These are phyloP conservation scores for Phaeophleospora eucalypticola DNA, from an alignment of 2,329 filamentous ascomycete species.

Conservation along the genomic window DNA sequence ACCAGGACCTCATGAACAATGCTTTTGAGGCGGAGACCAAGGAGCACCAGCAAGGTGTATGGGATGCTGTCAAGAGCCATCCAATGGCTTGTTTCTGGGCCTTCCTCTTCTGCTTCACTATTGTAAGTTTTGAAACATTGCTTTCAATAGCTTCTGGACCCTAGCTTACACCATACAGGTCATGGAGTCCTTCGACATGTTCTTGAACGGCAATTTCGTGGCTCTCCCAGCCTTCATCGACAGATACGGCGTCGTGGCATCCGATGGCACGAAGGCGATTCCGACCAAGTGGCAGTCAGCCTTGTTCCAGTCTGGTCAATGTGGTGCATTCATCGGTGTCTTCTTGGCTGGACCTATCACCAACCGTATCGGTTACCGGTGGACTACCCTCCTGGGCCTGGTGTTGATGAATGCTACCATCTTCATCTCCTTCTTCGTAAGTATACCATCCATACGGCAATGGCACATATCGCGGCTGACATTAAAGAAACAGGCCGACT, in stretches of 20 bases:
- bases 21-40: constrained; percentile 53
- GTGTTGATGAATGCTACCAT: constrained; percentile 55
- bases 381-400: constrained; percentile 51
- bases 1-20: constrained; percentile 39
- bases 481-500: constrained; percentile 32
- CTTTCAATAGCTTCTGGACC: constrained; percentile 3
- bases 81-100: constrained; percentile 50
- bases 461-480: constrained; percentile 5
- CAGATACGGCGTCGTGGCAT: constrained; percentile 41
- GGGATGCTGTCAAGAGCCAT: constrained; percentile 46
- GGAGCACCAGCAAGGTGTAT: constrained; percentile 46
- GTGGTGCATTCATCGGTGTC: constrained; percentile 56
- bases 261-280: constrained; percentile 37
- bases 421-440: constrained; percentile 53
- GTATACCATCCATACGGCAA: constrained; percentile 1
- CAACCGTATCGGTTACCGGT: constrained; percentile 54
- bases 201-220: constrained; percentile 55
- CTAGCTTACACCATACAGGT: constrained; percentile 35
- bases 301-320: constrained; percentile 50
- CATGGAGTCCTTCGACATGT: constrained; percentile 59
- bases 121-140: too few relatives aligned
- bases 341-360: constrained; percentile 56
- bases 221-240: constrained; percentile 45
- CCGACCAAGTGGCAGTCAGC: constrained; percentile 54
- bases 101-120: constrained; percentile 46